These are phyloP conservation scores for Saccharomyces hybrid DNA, from an alignment of 1,139 yeast species.

Conservation along the genomic window DNA sequence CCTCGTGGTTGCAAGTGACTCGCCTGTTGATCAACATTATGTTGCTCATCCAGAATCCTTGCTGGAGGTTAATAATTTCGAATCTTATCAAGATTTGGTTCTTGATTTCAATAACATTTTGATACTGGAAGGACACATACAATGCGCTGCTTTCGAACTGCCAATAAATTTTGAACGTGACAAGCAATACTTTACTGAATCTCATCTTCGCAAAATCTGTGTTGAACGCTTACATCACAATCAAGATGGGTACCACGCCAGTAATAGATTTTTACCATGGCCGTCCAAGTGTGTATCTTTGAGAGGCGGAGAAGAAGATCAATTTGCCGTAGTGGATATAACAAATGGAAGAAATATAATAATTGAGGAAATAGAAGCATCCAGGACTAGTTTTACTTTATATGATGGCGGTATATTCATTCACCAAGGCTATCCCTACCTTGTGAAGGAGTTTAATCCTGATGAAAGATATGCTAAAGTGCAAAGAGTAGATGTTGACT, in stretches of 20 bases:
- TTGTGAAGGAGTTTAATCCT: slow-evolving; percentile 75
- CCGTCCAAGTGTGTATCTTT: slow-evolving; percentile 68
- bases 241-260: slow-evolving; percentile 50
- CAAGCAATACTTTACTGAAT: slow-evolving; percentile 45
- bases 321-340: slow-evolving; percentile 80
- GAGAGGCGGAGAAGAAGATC: slow-evolving; percentile 75
- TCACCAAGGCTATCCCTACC: slow-evolving; percentile 86
- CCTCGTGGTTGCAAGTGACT: slow-evolving; percentile 71
- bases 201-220: slow-evolving; percentile 36
- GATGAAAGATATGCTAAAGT: slow-evolving; percentile 76
- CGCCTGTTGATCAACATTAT: slow-evolving; percentile 83
- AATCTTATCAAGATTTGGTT: slow-evolving; percentile 43
- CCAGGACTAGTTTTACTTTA: slow-evolving; percentile 79
- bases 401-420: slow-evolving; percentile 94
- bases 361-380: slow-evolving; percentile 86
- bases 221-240: slow-evolving; percentile 42
- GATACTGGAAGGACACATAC: slow-evolving; percentile 73
- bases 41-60: slow-evolving; percentile 62
- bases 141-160: slow-evolving; percentile 87
- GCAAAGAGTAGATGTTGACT: slow-evolving; percentile 80
- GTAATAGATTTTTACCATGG: slow-evolving; percentile 65
- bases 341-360: slow-evolving; percentile 68
- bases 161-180: slow-evolving; percentile 55
- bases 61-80: slow-evolving; percentile 36
- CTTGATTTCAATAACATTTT: slow-evolving; percentile 47